A percentile compares a stretch with the other conserved stretches of the same genome.
phyloP scores from a whole-genome alignment of 345 rosid genomes.

The Kandelia obovata region DNA sequence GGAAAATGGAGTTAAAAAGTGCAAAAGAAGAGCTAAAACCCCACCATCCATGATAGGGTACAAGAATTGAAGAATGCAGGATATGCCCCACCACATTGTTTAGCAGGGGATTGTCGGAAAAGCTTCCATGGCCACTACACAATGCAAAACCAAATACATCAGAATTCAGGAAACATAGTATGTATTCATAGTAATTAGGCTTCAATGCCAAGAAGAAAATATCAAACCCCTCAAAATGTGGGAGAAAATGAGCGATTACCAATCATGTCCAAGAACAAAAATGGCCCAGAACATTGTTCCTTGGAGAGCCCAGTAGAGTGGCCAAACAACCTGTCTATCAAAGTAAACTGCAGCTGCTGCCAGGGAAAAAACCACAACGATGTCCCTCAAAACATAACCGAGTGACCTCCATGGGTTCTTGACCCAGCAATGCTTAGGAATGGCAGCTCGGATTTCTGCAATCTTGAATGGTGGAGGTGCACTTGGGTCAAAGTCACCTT shows the following conservation, averaged over 20 bases:
- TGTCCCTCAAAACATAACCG: slow-evolving; percentile 24
- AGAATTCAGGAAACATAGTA: neutral
- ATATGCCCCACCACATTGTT: slow-evolving; percentile 27
- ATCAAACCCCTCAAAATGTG: neutral
- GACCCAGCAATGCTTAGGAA: slow-evolving; percentile 34
- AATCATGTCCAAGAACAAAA: slow-evolving; percentile 35
- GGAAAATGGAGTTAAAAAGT: neutral
- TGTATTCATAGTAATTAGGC: neutral
- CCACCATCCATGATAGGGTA: slow-evolving; percentile 35
- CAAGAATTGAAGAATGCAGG: slow-evolving; percentile 30
- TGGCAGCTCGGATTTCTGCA: slow-evolving; percentile 33
- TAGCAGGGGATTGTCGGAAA: slow-evolving; percentile 20
- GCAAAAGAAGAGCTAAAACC: neutral
- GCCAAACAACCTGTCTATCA: slow-evolving; percentile 20
- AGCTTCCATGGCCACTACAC: slow-evolving; percentile 34
- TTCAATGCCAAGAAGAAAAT: neutral
- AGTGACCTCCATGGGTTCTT: slow-evolving; percentile 30
- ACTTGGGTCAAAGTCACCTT: slow-evolving; percentile 25
- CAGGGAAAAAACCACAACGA: slow-evolving; percentile 1
- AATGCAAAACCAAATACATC: neutral
- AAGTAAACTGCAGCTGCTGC: slow-evolving; percentile 10
- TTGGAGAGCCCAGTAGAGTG: slow-evolving; percentile 27
- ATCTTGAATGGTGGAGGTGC: slow-evolving; percentile 34
- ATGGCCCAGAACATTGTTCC: slow-evolving; percentile 36
- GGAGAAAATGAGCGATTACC: slow-evolving; percentile 6